A percentile compares a stretch with the other conserved stretches of the same genome.
These are phyloP conservation scores for Tulasnella sp. DNA, from an alignment of 768 basidiomycete genomes.

Conservation along the genomic window DNA sequence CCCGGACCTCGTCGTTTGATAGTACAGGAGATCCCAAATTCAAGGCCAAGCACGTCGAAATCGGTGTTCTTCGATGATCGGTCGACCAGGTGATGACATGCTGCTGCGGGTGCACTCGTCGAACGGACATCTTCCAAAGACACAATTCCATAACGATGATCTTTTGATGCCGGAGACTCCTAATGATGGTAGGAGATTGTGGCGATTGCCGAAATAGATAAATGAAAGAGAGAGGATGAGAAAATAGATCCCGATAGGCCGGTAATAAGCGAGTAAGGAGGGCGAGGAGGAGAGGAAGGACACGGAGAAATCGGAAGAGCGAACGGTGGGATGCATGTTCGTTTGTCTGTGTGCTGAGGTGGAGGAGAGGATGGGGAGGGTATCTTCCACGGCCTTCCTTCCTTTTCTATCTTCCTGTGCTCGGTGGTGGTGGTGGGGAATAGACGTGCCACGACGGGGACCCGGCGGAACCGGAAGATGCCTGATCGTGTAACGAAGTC, in stretches of 20 bases:
- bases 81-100: neutral
- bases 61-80: constrained; percentile 5
- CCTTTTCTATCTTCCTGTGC: neutral
- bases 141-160: neutral
- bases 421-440: neutral
- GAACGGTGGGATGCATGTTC: neutral
- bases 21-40: neutral
- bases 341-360: neutral
- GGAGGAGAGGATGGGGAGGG: neutral
- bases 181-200: neutral
- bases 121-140: neutral
- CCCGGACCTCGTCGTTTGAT: neutral
- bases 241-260: neutral
- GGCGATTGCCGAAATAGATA: neutral
- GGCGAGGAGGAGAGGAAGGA: neutral
- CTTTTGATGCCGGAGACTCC: constrained; percentile 1
- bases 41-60: neutral
- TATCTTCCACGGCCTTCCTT: neutral
- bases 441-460: neutral
- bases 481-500: neutral
- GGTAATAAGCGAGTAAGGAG: constrained; percentile 1
- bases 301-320: neutral
- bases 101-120: neutral
- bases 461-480: neutral
- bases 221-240: neutral